Evolutionary conservation across 2,329 filamentous ascomycete species (phyloP).

Genomic region (Neospermospora avenae): DNA sequence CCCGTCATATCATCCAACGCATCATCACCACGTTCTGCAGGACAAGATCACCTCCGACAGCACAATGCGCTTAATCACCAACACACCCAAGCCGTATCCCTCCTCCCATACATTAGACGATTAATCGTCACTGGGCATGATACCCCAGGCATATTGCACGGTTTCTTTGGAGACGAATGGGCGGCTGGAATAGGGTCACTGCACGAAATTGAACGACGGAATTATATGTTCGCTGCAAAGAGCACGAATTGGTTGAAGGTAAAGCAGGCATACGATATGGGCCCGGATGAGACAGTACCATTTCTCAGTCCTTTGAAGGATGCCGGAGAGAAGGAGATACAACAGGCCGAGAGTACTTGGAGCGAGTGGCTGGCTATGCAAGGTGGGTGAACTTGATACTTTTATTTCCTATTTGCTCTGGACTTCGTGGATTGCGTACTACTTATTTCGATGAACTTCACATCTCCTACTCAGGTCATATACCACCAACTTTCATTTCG

Average conservation of each 20-base stretch:
- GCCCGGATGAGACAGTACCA: slow-evolving; percentile 76
- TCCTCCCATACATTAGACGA: slow-evolving; percentile 86
- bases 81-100: slow-evolving; percentile 49
- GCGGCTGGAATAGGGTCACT: slow-evolving; percentile 72
- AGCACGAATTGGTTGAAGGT: slow-evolving; percentile 86
- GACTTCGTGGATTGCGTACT: background rate
- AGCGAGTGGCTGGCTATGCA: slow-evolving; percentile 96
- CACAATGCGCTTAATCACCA: slow-evolving; percentile 20
- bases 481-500: background rate
- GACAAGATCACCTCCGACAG: slow-evolving; percentile 28
- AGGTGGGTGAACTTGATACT: slow-evolving; percentile 7
- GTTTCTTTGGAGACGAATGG: slow-evolving; percentile 98
- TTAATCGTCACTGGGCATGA: slow-evolving; percentile 92
- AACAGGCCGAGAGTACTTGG: slow-evolving; percentile 80
- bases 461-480: background rate
- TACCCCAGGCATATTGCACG: slow-evolving; percentile 78
- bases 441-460: background rate
- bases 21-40: slow-evolving; percentile 36
- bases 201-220: slow-evolving; percentile 85
- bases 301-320: slow-evolving; percentile 82
- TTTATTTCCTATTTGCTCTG: background rate
- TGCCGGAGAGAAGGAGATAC: slow-evolving; percentile 75
- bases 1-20: slow-evolving; percentile 43
- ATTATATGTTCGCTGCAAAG: slow-evolving; percentile 94
- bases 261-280: slow-evolving; percentile 88